A percentile compares a stretch with the other conserved stretches of the same genome.
These are phyloP conservation scores for Phaeosphaeriaceae sp. DNA, from an alignment of 2,329 filamentous ascomycete species.

Conservation along the genomic window DNA sequence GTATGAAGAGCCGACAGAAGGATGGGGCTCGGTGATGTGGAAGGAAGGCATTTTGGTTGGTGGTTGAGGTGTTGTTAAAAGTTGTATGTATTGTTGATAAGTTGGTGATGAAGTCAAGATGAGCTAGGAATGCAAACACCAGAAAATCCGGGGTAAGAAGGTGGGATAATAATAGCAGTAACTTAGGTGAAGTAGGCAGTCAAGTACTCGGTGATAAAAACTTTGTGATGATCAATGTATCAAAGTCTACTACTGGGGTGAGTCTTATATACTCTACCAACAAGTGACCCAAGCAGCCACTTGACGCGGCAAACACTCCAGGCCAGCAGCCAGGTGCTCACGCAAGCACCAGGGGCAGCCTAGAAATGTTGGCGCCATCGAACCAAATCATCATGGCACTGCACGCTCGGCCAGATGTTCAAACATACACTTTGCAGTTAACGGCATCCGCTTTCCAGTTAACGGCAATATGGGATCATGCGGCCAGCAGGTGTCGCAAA, in stretches of 20 bases:
- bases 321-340: background rate
- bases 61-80: slow-evolving; percentile 4
- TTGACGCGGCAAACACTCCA: background rate
- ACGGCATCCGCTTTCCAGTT: slow-evolving; percentile 53
- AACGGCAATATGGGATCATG: slow-evolving; percentile 50
- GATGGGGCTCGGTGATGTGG: slow-evolving; percentile 67
- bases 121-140: too few species aligned
- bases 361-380: slow-evolving; percentile 35
- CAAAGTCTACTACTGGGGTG: slow-evolving; percentile 1
- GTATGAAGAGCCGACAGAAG: slow-evolving; percentile 64
- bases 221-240: slow-evolving; percentile 22
- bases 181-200: slow-evolving; percentile 15
- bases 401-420: slow-evolving; percentile 30
- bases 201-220: slow-evolving; percentile 10
- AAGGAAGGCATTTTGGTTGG: slow-evolving; percentile 51
- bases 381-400: slow-evolving; percentile 32
- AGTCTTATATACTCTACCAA: slow-evolving; percentile 10
- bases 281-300: background rate
- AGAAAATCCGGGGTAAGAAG: slow-evolving; percentile 19
- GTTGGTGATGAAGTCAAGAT: slow-evolving; percentile 11
- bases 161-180: slow-evolving; percentile 12
- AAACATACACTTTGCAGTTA: slow-evolving; percentile 51
- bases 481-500: slow-evolving; percentile 31
- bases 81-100: slow-evolving; percentile 11
- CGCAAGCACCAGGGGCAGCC: slow-evolving; percentile 17